A percentile compares a stretch with the other conserved stretches of the same genome.
Evolutionary conservation across 495 filamentous ascomycete genomes (phyloP).

Genomic region (Pseudevernia furfuracea): DNA sequence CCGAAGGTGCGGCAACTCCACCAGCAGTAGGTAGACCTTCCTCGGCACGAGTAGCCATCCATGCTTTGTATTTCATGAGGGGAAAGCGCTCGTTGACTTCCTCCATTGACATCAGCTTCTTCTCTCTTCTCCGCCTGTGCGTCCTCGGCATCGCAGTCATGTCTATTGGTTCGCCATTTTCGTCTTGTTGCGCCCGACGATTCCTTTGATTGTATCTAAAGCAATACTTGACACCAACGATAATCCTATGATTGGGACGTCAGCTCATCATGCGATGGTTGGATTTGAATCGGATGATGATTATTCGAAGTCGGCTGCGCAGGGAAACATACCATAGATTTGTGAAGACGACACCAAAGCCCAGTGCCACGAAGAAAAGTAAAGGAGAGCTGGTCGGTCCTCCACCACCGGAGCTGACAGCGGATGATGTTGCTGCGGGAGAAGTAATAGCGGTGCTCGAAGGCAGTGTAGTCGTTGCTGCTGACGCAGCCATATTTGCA

Average conservation of each 20-base stretch:
- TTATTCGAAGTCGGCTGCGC: not conserved
- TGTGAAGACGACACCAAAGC: conserved; percentile 97
- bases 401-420: conserved; percentile 22
- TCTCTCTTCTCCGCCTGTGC: conserved; percentile 80
- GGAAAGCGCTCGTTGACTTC: conserved; percentile 98
- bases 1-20: conserved; percentile 67
- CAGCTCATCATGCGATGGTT: not conserved
- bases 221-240: conserved; percentile 98
- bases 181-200: conserved; percentile 65
- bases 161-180: conserved; percentile 82
- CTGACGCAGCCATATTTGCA: conserved; percentile 5
- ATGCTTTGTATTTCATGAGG: conserved; percentile 89
- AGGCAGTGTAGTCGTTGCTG: not conserved
- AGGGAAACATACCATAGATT: conserved; percentile 73
- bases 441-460: not conserved
- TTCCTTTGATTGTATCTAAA: conserved; percentile 96
- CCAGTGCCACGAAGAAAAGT: conserved; percentile 93
- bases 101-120: conserved; percentile 97
- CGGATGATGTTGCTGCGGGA: conserved; percentile 7
- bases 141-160: conserved; percentile 62
- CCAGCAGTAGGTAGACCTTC: conserved; percentile 79
- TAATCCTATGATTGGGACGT: conserved; percentile 63
- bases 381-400: conserved; percentile 79
- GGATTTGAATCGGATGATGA: not conserved
- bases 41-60: conserved; percentile 74